These are phyloP conservation scores for Umbelopsis sp. DNA, from an alignment of 371 early-diverging fungal genomes.

Conservation along the genomic window DNA sequence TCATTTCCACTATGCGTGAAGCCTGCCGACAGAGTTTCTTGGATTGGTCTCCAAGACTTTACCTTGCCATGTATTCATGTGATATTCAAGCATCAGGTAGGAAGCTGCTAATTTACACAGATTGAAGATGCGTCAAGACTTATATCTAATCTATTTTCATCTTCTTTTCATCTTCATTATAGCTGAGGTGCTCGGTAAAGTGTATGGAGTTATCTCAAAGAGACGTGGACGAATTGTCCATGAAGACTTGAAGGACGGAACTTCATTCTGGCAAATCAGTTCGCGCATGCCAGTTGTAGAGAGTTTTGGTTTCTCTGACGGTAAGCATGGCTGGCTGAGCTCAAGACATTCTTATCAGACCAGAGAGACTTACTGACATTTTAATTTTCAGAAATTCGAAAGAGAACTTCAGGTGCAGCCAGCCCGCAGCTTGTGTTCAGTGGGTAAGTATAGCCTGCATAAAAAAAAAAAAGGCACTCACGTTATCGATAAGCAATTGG, in stretches of 20 bases:
- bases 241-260: conserved; percentile 96
- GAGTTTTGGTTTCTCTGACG: conserved; percentile 98
- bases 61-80: conserved; percentile 94
- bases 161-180: neutral
- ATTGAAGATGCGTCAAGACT: neutral
- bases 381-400: conserved; percentile 77
- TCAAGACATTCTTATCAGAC: neutral
- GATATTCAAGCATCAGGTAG: conserved; percentile 90
- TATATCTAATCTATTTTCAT: too few relatives aligned
- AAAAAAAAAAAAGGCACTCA: neutral
- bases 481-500: neutral
- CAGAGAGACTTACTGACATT: neutral
- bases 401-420: conserved; percentile 93
- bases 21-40: conserved; percentile 85
- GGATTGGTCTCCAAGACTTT: conserved; percentile 92
- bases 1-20: conserved; percentile 87
- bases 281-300: conserved; percentile 96
- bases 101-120: neutral
- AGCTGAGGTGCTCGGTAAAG: conserved; percentile 94
- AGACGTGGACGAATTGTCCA: conserved; percentile 87
- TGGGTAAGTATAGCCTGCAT: conserved; percentile 49
- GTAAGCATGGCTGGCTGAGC: conserved; percentile 34
- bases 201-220: conserved; percentile 90
- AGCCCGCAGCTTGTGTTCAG: conserved; percentile 92
- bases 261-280: conserved; percentile 91